Evolutionary conservation across 2,329 filamentous ascomycete species (phyloP).

Genomic region (Penicillium sclerotiorum): DNA sequence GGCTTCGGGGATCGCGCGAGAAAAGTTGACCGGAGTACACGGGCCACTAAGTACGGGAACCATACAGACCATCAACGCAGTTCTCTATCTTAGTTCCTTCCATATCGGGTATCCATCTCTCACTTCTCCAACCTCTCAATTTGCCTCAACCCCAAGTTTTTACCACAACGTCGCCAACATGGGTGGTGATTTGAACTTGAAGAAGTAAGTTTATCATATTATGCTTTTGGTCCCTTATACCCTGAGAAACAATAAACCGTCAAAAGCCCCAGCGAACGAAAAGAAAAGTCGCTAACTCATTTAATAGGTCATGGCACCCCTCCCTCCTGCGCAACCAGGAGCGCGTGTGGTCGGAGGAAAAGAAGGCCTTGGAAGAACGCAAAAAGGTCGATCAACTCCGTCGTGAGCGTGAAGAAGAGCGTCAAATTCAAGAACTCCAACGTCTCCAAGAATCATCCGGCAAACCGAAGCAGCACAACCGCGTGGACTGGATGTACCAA

Average conservation of each 20-base stretch:
- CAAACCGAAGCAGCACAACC: constrained; percentile 74
- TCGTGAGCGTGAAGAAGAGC: constrained; percentile 92
- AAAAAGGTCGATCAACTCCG: constrained; percentile 90
- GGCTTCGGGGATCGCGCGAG: constrained; percentile 20
- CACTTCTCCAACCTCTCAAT: not conserved
- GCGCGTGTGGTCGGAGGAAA: constrained; percentile 87
- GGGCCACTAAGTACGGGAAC: constrained; percentile 32
- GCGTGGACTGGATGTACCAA: constrained; percentile 98
- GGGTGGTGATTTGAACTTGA: constrained; percentile 94
- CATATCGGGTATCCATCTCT: not conserved
- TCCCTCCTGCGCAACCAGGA: constrained; percentile 87
- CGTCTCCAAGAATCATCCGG: constrained; percentile 86
- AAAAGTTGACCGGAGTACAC: constrained; percentile 36
- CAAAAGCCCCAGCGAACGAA: not conserved
- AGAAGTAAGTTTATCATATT: constrained; percentile 60
- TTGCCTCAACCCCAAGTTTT: not conserved
- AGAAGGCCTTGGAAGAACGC: constrained; percentile 89
- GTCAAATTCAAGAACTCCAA: constrained; percentile 88
- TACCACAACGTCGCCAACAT: constrained; percentile 57
- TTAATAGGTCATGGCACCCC: constrained; percentile 79
- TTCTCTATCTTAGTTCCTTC: not conserved
- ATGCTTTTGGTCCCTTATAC: no score
- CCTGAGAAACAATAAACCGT: not conserved
- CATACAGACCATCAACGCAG: constrained; percentile 23
- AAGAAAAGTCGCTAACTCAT: constrained; percentile 18